Evolutionary conservation across 768 basidiomycete species (phyloP).

Genomic region (Termitomyces sp.): DNA sequence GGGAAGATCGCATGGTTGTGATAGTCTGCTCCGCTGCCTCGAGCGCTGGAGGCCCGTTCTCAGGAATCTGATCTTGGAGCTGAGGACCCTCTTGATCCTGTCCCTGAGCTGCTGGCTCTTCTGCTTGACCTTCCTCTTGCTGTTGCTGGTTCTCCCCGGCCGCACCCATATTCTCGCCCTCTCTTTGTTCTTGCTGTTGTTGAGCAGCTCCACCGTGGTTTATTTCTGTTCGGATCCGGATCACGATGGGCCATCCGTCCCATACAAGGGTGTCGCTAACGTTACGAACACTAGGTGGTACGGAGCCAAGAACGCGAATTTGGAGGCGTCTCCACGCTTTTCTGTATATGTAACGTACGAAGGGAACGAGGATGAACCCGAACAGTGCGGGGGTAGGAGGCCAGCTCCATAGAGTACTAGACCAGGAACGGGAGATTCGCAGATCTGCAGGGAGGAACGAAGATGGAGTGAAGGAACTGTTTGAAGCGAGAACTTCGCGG

Average conservation of each 20-base stretch:
- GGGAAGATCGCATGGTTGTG: slow-evolving; percentile 50
- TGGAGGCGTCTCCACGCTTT: slow-evolving; percentile 36
- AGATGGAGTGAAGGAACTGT: slow-evolving; percentile 19
- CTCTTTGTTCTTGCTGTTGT: background rate
- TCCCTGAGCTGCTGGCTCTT: slow-evolving; percentile 2
- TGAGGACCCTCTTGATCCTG: slow-evolving; percentile 18
- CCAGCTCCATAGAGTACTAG: slow-evolving; percentile 31
- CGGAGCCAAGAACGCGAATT: slow-evolving; percentile 39
- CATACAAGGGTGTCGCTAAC: slow-evolving; percentile 19
- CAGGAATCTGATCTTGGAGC: slow-evolving; percentile 24
- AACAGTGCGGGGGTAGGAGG: slow-evolving; percentile 60
- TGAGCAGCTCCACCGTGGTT: slow-evolving; percentile 16
- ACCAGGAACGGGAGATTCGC: slow-evolving; percentile 29
- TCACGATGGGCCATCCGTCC: slow-evolving; percentile 29
- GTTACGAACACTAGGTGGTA: slow-evolving; percentile 25
- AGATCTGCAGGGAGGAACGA: slow-evolving; percentile 22
- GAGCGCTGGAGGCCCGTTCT: slow-evolving; percentile 34
- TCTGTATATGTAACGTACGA: slow-evolving; percentile 43
- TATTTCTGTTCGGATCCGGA: slow-evolving; percentile 30
- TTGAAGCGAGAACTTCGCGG: slow-evolving; percentile 21
- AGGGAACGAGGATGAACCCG: slow-evolving; percentile 48
- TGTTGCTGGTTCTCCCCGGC: slow-evolving; percentile 16
- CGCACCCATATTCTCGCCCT: slow-evolving; percentile 18
- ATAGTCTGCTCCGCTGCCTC: slow-evolving; percentile 57
- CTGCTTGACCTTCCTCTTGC: slow-evolving; percentile 17